Evolutionary conservation across 495 filamentous ascomycete species (phyloP), one percentile per base, ranked within the genome.

Genomic region (Filosporella fistucella): DNA sequence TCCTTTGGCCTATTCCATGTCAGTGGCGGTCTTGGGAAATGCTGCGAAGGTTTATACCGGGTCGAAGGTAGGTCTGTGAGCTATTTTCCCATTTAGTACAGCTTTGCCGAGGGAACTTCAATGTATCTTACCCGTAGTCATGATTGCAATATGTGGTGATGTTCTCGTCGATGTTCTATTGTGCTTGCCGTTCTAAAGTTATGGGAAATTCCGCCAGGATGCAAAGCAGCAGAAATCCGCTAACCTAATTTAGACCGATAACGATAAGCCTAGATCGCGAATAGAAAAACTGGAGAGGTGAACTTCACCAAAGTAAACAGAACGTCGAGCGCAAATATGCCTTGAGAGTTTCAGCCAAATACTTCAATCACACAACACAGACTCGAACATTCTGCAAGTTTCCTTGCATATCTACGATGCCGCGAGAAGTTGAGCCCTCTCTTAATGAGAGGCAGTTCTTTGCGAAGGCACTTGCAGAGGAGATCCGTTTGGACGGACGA

Each of bases 11-110:
- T 91, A 50, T 49, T 42, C 30, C 47, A 20, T 20, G 29, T 39
- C 40, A 44, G 45, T 38, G n/a, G 26, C 28, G 1, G 26, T 29
- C 8, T 12, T 11, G 10, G 33, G 13, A 20, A 17, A 8, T 39
- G 12, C 40, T 13, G 20, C 9, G 33, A 37, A 46, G 77, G n/a
- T n/a, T n/a, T n/a, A 42, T 80, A 88, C 86, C 48, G 91, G 91
- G 63, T 96, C 91, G 57, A 96, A 96, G 0, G 91, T 96, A 50
- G 91, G 91, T 65, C 91, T 81, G 58, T 93, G 87, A 63, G 85
- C 85, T 69, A 81, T 84, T 59, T 84, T 30, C n/a, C n/a, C n/a
- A n/a, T n/a, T n/a, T n/a, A n/a, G n/a, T n/a, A n/a, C n/a, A n/a
- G n/a, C n/a, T n/a, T n/a, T n/a, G n/a, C n/a, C n/a, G n/a, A n/a